Base-by-base conservation (phyloP, 1,284 basidiomycete species). In the Sporisorium graminicola region DNA sequence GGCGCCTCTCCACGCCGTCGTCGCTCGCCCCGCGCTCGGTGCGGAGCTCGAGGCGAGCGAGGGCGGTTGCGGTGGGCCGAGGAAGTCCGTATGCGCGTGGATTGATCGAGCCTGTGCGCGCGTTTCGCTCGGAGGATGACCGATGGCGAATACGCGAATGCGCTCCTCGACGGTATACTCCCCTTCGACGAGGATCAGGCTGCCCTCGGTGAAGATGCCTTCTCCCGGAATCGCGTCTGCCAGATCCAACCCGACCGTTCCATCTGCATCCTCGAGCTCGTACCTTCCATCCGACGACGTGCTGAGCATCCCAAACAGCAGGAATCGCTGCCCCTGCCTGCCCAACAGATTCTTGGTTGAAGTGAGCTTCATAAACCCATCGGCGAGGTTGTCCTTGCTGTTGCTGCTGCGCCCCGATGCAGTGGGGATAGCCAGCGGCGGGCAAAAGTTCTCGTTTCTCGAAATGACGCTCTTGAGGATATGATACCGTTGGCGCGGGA, bases 301-400 rank as follows among this genome's bases (percentile, higher is more conserved):
- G 1, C 91, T 89, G 5, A 99, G 89, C 91, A 98, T 94, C 16
- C 97, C 97, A 53, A 99, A 91, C 3, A 99, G 89, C 49, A 99
- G 87, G 86, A 99, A 99, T 16, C 94, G 90, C 62, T 95, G 91
- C 9, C 94, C 93, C 24, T 93, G 91, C 59, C 97, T 90, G 8
- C 97, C 97, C 1, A 99, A 89, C 10, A 99, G 88, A 83, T 99
- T 96, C 86, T 98, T 97, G 6, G 94, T 99, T 2, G 96, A 96
- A 76, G 92, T 95, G 24, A 99, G 88, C 94, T 82, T 84, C 80
- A 85, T 79, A 46, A 77, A 82, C 13, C 65, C 58, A 18, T 73
- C 72, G 1, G 73, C 58, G n/a, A 66, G 59, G 16, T 43, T 56
- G 26, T 40, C 27, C 16, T 52, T 42, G 55, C 43, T n/a, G 66